Percentiles rank a stretch among this genome's conserved stretches.
Conservation (phyloP, 768 basidiomycete genomes). For the Jaapia argillacea region DNA sequence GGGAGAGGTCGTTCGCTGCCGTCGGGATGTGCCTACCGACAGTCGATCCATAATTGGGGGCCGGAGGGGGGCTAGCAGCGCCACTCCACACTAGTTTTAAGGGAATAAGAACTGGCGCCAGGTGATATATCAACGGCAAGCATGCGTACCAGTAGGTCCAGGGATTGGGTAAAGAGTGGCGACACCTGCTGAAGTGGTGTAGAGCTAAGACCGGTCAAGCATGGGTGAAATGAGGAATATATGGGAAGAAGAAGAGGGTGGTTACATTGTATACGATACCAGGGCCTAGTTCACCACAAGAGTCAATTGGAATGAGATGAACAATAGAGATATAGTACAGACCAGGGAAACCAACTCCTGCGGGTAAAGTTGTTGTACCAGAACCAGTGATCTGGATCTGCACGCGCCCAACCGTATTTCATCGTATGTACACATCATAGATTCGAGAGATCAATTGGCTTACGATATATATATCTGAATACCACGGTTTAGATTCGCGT, state of each 20-base stretch:
- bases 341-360: slow-evolving; percentile 8
- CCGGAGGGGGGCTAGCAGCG: not conserved
- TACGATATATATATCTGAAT: not conserved
- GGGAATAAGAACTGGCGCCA: not conserved
- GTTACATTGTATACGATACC: not conserved
- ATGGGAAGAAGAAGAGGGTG: not conserved
- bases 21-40: not conserved
- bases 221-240: not conserved
- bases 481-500: not conserved
- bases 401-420: slow-evolving; percentile 1
- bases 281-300: not conserved
- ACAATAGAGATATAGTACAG: slow-evolving; percentile 1
- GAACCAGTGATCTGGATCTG: slow-evolving; percentile 6
- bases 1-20: not conserved
- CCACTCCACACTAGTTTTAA: not conserved
- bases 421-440: not conserved
- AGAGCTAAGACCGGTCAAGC: not conserved
- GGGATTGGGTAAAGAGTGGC: not conserved
- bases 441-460: not conserved
- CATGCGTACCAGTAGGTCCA: not conserved
- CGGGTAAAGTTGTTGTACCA: slow-evolving; percentile 5
- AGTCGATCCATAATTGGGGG: not conserved
- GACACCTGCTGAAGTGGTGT: not conserved
- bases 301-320: not conserved
- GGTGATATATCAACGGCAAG: not conserved